Evolutionary conservation across 2,329 filamentous ascomycete species (phyloP), one percentile per base, ranked within the genome.

Genomic region (Aspergillus fumigatus): DNA sequence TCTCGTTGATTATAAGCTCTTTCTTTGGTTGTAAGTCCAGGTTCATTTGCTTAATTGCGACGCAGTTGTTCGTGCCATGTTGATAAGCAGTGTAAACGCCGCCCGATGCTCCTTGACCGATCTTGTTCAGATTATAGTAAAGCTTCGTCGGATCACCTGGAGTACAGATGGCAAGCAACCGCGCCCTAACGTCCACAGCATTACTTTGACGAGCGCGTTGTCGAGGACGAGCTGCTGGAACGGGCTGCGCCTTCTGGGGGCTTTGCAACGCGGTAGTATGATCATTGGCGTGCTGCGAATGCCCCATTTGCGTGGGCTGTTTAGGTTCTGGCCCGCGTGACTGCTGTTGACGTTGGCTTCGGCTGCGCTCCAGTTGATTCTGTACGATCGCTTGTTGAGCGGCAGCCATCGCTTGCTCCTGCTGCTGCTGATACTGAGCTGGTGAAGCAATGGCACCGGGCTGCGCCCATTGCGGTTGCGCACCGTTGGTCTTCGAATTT

Each of bases 21-120:
- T 99, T 99, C 83, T 97, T 97, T 2, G 94, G 94, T 69, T 99
- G 94, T 75, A 97, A 89, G 74, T 97, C 94, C 55, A 99, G 79
- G 65, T 97, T 97, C 94, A 99, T 99, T 79, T 99, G 94, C 79
- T 99, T 99, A 77, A 99, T 97, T 45, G 94, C 94, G 40, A 99
- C 94, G 64, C 95, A 86, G 60, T 88, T 86, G 75, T 96, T 96
- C 41, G 86, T 89, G 55, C 85, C 88, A 62, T 86, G 82, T 73
- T 97, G 90, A 70, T 93, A 90, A 3, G 93, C 94, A 0, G 91
- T 96, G 70, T 87, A 99, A 1, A 99, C 94, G 59, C 94, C 94
- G 65, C 94, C 94, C 8, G 93, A 97, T 40, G 94, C 94, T 73
- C 94, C 94, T 75, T 99, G 94, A 0, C 94, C 94, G 71, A 99